phyloP scores from a whole-genome alignment of 1,139 yeast genomes.

The Kurtzmaniella quercitrusa region DNA sequence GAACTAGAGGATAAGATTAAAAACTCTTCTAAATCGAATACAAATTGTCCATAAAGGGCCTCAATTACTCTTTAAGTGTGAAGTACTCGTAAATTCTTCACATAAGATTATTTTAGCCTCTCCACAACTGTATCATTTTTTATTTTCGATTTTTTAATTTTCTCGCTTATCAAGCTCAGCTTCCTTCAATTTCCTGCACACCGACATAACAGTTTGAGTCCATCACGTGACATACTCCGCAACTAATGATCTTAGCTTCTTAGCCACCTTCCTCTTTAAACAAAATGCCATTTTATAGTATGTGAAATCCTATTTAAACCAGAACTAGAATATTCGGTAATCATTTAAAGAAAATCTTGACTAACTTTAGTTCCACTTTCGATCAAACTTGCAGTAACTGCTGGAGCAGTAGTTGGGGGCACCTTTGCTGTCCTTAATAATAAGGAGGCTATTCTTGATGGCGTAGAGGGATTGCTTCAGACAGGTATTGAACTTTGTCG shows the following conservation, averaged over 20 bases:
- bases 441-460: slow-evolving; percentile 28
- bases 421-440: slow-evolving; percentile 33
- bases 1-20: no score
- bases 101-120: no score
- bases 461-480: slow-evolving; percentile 30
- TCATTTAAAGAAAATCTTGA: neutral
- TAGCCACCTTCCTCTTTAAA: neutral
- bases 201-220: no score
- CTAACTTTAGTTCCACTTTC: slow-evolving; percentile 26
- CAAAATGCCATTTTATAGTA: slow-evolving; percentile 1
- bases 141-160: no score
- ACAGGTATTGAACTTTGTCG: slow-evolving; percentile 35
- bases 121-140: no score
- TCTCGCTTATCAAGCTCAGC: neutral
- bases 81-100: no score
- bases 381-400: slow-evolving; percentile 34
- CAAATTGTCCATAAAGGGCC: no score
- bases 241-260: neutral
- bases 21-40: no score
- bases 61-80: no score
- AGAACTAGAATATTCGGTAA: no score
- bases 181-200: no score
- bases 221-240: neutral
- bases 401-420: slow-evolving; percentile 40
- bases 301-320: no score